Conservation (phyloP, 2,329 filamentous ascomycete species). For the Sphaerostilbella broomeana region DNA sequence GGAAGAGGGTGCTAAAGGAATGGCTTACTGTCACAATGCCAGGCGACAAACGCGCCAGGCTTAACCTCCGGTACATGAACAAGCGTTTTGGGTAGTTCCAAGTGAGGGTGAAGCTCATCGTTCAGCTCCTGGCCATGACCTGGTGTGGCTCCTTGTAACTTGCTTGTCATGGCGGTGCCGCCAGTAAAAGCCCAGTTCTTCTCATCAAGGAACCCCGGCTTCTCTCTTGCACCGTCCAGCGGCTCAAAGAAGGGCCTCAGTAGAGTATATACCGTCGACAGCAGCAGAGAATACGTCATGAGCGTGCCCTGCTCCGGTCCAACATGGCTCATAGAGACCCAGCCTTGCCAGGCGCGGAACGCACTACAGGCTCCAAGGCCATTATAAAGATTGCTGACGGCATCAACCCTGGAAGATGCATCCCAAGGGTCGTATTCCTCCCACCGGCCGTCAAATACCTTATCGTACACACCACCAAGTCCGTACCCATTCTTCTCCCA, state of each 20-base stretch:
- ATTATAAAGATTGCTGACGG: slow-evolving; percentile 69
- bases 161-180: slow-evolving; percentile 41
- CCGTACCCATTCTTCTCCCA: slow-evolving; percentile 69
- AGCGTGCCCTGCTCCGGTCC: slow-evolving; percentile 72
- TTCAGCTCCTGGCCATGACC: slow-evolving; percentile 67
- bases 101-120: slow-evolving; percentile 62
- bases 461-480: slow-evolving; percentile 60
- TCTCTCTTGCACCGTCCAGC: slow-evolving; percentile 25
- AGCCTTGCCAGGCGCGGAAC: slow-evolving; percentile 86
- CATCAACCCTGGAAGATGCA: slow-evolving; percentile 58
- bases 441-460: slow-evolving; percentile 69
- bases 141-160: slow-evolving; percentile 64
- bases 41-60: slow-evolving; percentile 73
- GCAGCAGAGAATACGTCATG: slow-evolving; percentile 71
- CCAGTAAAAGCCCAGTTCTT: slow-evolving; percentile 55
- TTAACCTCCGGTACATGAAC: slow-evolving; percentile 60
- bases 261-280: slow-evolving; percentile 73
- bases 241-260: slow-evolving; percentile 77
- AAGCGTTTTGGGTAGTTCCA: slow-evolving; percentile 61
- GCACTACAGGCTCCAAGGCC: slow-evolving; percentile 76
- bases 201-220: slow-evolving; percentile 44
- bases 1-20: background rate
- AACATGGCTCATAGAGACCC: slow-evolving; percentile 72
- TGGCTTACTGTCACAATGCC: slow-evolving; percentile 67
- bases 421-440: slow-evolving; percentile 81